phyloP scores from a whole-genome alignment of 345 rosid genomes.

The Sonneratia alba region DNA sequence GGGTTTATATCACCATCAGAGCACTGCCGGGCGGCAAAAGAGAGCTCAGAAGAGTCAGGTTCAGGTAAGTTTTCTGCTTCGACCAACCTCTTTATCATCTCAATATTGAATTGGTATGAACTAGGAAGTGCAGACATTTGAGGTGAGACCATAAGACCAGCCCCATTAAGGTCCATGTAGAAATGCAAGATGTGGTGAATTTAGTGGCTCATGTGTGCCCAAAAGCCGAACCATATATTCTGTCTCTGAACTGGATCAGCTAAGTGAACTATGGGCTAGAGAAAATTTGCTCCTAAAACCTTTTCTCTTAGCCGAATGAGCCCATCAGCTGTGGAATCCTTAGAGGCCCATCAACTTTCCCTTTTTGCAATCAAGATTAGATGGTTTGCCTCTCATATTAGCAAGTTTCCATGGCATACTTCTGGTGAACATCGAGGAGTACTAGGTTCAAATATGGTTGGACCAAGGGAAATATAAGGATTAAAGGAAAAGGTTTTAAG shows the following conservation, averaged over 20 bases:
- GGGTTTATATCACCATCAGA: constrained; percentile 91
- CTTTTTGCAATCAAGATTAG: too few species aligned
- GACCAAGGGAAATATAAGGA: too few species aligned
- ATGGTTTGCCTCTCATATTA: too few species aligned
- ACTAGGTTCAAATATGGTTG: too few species aligned
- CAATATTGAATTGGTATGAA: background rate
- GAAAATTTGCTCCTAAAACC: too few species aligned
- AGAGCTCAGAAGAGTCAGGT: constrained; percentile 95
- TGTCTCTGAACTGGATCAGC: background rate
- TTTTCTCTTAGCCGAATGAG: background rate
- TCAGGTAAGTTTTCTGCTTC: constrained; percentile 52
- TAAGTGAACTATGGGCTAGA: background rate
- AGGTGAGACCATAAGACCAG: background rate
- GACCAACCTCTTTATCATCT: constrained; percentile 11
- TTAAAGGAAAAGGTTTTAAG: too few species aligned
- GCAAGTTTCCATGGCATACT: too few species aligned
- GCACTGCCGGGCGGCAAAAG: constrained; percentile 64
- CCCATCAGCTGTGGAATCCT: background rate
- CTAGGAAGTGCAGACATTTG: background rate
- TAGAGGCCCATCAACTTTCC: too few species aligned
- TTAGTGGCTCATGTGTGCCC: background rate
- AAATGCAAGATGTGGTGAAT: background rate
- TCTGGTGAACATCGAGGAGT: too few species aligned
- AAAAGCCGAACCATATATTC: background rate
- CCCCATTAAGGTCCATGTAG: background rate